Evolutionary conservation across 2,329 filamentous ascomycete species (phyloP), one percentile per base, ranked within the genome.

Genomic region (Beauveria sp.): DNA sequence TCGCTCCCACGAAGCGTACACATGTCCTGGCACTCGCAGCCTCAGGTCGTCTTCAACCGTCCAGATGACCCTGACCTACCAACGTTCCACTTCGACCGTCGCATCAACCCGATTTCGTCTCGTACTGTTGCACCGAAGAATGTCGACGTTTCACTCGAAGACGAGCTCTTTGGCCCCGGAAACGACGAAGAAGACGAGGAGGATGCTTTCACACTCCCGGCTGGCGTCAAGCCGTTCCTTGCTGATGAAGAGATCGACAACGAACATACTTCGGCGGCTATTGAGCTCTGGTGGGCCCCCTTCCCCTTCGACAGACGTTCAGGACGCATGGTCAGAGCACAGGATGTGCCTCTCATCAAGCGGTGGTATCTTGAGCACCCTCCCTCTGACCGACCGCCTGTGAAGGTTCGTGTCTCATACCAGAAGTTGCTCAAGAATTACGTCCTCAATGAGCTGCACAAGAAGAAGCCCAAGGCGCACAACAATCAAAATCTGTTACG

Each of bases 351-450:
- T 4, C 79, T 99, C 9, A 90, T 99, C 58, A 99, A 99, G 77
- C 95, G 98, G 73, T 98, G 92, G 90, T 99, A 99, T 71, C 82
- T 99, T 6, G 93, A 99, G 75, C 96, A 99, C 72, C 93, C 92
- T 66, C 93, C 95, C 12, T 85, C 88, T 61, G 89, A 89, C 43
- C 78, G 80, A 65, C 92, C 96, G 69, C 93, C 95, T 0, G 93
- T 98, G 66, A 99, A 99, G 78, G 93, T 99, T 60, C 86, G 95
- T 70, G 95, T 99, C 10, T 99, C 95, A 0, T 99, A 99, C 72
- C 95, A 99, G 75, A 99, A 99, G 78, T 79, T 99, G 63, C 81
- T 99, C 49, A 99, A 99, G 80, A 93, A 90, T 3, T 99, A 87
- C 68, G 95, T 99, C 20, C 82, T 99, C 66, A 99, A 99, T 68